A percentile compares a stretch with the other conserved stretches of the same genome.
Conservation (phyloP, 768 basidiomycete species). For the Amanita subjunquillea region DNA sequence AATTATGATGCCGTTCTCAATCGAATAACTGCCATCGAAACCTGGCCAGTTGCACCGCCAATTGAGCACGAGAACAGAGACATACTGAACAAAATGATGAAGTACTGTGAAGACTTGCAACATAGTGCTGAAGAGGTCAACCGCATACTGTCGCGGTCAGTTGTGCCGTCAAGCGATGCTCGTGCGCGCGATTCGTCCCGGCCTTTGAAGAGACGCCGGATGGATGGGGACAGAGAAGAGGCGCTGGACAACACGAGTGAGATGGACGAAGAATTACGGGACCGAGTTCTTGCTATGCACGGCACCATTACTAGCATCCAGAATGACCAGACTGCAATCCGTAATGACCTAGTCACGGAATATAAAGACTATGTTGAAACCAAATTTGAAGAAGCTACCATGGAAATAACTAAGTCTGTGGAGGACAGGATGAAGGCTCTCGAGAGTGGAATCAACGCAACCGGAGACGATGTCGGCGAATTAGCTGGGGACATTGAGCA, state of each 20-base stretch:
- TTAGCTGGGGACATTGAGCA: conserved; percentile 12
- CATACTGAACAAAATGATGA: conserved; percentile 11
- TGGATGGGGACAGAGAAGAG: conserved; percentile 7
- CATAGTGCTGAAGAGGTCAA: conserved; percentile 14
- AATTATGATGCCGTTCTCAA: conserved; percentile 9
- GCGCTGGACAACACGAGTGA: conserved; percentile 6
- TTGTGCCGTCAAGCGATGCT: background rate
- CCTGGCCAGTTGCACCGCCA: conserved; percentile 18
- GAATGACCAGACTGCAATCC: conserved; percentile 14
- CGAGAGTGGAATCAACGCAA: conserved; percentile 10
- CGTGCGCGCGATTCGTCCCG: conserved; percentile 11
- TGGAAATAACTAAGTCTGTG: background rate
- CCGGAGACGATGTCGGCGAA: conserved; percentile 12
- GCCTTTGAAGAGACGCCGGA: conserved; percentile 21
- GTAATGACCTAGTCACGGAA: conserved; percentile 12
- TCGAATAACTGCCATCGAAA: conserved; percentile 14
- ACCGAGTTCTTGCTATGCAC: background rate
- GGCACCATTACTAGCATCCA: conserved; percentile 9
- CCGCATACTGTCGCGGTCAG: conserved; percentile 6
- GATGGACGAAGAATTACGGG: conserved; percentile 11
- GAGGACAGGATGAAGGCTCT: conserved; percentile 6
- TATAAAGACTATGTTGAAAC: conserved; percentile 13
- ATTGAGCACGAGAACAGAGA: conserved; percentile 13
- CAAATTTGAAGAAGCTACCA: conserved; percentile 11
- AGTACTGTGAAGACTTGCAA: conserved; percentile 13